Evolutionary conservation across 768 basidiomycete genomes (phyloP), one percentile per base, ranked within the genome.

Genomic region (Leccinellum luteum): DNA sequence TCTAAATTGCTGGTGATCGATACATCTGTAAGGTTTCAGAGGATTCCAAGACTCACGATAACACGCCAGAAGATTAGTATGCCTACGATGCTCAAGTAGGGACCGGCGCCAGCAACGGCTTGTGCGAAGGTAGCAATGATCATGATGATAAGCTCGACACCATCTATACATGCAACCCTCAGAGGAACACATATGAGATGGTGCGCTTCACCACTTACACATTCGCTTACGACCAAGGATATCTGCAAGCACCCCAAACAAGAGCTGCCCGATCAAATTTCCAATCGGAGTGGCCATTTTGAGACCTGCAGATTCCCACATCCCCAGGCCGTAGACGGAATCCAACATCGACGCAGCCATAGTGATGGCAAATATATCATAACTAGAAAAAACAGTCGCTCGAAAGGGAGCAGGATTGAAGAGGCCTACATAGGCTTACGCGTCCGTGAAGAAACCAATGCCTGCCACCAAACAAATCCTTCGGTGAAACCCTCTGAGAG

Each of bases 391-490:
- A 21, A 31, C 53, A 28, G 27, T 43, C 3, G 1, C 14, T 15
- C 8, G 21, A 55, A 15, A 14, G 12, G 41, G 48, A 13, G 12
- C 10, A 27, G 8, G 17, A 15, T n/a, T 21, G 14, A 35, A 12
- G 9, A 21, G 12, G 34, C 19, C 25, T 9, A 52, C 35, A 14
- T 48, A 17, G 2, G 75, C 80, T 64, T 66, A 84, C 81, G 85
- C 84, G 75, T 90, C 91, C 35, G 92, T 91, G 79, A 92, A 94
- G 81, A 94, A 94, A 30, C 92, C 92, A 7, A 87, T 87, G 66
- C 92, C 90, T 5, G 89, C 70, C 2, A 81, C 81, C 55, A 82
- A 60, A 67, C 80, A 82, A 57, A 85, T 83, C 71, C 90, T 92
- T 59, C 85, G 82, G 66, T 93, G 92, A 77, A 92, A 92, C 82